A percentile compares a stretch with the other conserved stretches of the same genome.
Evolutionary conservation across 306 rosid species (phyloP).

Genomic region (Trichosanthes cucumerina): DNA sequence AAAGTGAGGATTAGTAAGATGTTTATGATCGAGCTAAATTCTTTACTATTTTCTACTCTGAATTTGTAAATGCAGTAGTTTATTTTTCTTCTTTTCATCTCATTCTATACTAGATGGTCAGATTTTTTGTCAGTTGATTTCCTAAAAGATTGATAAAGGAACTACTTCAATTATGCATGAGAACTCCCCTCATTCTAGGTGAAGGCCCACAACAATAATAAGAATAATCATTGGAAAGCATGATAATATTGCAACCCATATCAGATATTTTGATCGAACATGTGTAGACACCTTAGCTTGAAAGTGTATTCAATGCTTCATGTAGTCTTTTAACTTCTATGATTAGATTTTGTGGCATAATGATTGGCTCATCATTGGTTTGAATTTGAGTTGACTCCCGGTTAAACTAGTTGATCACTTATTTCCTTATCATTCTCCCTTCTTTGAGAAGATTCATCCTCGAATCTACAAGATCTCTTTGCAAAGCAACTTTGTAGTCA

Average conservation of each 20-base stretch:
- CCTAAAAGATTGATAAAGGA: neutral
- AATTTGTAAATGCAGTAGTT: neutral
- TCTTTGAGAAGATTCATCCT: neutral
- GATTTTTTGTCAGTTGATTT: neutral
- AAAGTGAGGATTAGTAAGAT: neutral
- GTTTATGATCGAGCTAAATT: neutral
- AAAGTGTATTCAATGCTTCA: neutral
- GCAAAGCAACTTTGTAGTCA: neutral
- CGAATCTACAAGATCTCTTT: neutral
- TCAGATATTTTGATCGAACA: too few relatives aligned
- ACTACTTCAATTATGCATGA: neutral
- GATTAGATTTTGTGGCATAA: neutral
- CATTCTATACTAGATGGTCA: neutral
- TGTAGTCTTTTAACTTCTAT: neutral
- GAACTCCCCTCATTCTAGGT: neutral
- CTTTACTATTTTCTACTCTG: neutral
- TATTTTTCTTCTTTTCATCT: neutral
- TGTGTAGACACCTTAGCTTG: too few relatives aligned
- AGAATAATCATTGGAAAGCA: neutral
- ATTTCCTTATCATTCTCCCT: neutral
- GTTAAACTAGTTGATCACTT: neutral
- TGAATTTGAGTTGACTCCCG: neutral
- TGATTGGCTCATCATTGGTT: neutral
- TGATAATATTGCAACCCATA: too few relatives aligned
- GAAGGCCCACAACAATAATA: neutral